Evolutionary conservation across 2,329 filamentous ascomycete species (phyloP).

Genomic region (Mariannaea elegans): DNA sequence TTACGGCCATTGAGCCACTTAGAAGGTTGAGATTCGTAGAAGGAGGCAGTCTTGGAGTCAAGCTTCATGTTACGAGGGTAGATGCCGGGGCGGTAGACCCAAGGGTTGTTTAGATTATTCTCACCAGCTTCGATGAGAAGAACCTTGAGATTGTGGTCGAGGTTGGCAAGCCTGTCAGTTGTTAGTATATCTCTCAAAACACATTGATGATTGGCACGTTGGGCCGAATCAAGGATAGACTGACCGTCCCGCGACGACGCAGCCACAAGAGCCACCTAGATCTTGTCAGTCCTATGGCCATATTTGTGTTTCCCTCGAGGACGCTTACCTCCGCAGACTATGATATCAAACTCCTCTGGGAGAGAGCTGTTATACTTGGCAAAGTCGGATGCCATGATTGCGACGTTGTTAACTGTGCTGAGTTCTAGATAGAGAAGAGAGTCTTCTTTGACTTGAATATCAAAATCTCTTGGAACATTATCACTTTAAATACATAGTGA

Average conservation of each 20-base stretch:
- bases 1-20: conserved; percentile 76
- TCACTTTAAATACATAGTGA: conserved; percentile 3
- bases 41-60: conserved; percentile 80
- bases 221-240: no score
- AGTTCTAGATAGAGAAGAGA: not conserved
- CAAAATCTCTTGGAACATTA: not conserved
- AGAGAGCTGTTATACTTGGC: conserved; percentile 46
- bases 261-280: conserved; percentile 70
- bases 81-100: conserved; percentile 78
- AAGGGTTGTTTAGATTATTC: conserved; percentile 80
- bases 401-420: not conserved
- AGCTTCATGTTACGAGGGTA: conserved; percentile 79
- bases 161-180: conserved; percentile 70
- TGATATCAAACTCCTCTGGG: conserved; percentile 83
- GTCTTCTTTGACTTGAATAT: not conserved
- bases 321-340: conserved; percentile 67
- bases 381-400: conserved; percentile 32
- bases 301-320: not conserved
- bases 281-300: not conserved
- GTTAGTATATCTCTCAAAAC: conserved; percentile 37
- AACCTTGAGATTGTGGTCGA: conserved; percentile 77
- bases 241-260: conserved; percentile 66
- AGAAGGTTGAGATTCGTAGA: conserved; percentile 81
- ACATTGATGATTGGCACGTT: no score
- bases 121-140: conserved; percentile 77